Conservation (phyloP, 371 early-diverging fungal species). For the Mortierella sp. region DNA sequence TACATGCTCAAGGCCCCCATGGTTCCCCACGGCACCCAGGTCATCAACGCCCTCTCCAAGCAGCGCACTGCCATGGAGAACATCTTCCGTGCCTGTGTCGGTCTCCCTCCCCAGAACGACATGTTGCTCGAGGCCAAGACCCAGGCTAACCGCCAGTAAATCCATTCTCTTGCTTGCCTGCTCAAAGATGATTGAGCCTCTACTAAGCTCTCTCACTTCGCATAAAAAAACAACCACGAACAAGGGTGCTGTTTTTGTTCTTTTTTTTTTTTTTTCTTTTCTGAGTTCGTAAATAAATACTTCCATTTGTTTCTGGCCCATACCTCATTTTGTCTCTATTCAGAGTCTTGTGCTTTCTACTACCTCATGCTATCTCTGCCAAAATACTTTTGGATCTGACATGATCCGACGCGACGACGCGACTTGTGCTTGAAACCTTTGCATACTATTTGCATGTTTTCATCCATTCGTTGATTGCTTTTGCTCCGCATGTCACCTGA, state of each 20-base stretch:
- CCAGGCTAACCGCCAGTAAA: conserved; percentile 57
- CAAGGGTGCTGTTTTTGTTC: conserved; percentile 13
- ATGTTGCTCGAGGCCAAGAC: conserved; percentile 91
- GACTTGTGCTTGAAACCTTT: background rate
- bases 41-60: conserved; percentile 94
- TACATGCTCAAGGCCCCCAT: conserved; percentile 96
- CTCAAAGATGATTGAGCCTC: conserved; percentile 4
- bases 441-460: no score
- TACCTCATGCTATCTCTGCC: no score
- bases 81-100: conserved; percentile 96
- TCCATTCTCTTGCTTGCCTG: background rate
- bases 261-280: background rate
- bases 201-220: background rate
- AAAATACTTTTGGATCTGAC: no score
- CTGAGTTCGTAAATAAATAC: conserved; percentile 2
- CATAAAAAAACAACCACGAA: conserved; percentile 15
- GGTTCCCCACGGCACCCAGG: conserved; percentile 92
- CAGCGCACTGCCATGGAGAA: conserved; percentile 97
- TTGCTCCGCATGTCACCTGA: conserved; percentile 13
- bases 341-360: background rate
- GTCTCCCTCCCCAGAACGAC: conserved; percentile 91
- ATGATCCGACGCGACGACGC: background rate
- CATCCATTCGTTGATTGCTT: background rate
- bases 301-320: background rate
- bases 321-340: background rate